Evolutionary conservation across 371 early-diverging fungal species (phyloP), one percentile per base, ranked within the genome.

Genomic region (Syncephalastrum sp.): DNA sequence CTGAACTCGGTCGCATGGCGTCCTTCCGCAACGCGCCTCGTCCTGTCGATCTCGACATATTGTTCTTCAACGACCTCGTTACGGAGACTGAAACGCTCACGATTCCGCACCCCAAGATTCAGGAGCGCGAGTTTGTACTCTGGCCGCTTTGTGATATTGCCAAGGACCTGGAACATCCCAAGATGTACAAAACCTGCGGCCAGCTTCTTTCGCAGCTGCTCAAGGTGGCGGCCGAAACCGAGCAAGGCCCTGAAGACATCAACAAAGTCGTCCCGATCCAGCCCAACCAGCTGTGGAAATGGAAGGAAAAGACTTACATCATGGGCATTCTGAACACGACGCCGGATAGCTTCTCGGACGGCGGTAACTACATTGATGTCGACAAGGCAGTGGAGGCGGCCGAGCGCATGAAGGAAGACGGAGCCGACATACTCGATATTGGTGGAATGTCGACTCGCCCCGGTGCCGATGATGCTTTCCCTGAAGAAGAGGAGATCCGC

Each of bases 311-410:
- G 52, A 93, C 94, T 0, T 82, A 79, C 52, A 73, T 96, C 54
- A 99, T 99, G 99, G 99, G 97, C 42, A 95, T 99, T 33, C 75
- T 99, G 27, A 99, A 98, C 64, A 89, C 92, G 15, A 98, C 99
- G 0, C 98, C 97, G 2, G 99, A 99, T 72, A 92, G 92, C 62
- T 99, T 99, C 72, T 91, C 91, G 46, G 99, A 97, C 61, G 99
- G 97, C 54, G 97, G 97, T 41, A 70, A 76, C 49, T 83, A 82
- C 60, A 65, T 56, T 41, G 75, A 82, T 14, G 53, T 85, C 1
- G 90, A 88, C 15, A 56, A 70, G 1, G 99, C 97, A 2, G 85
- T 86, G 14, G 69, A 67, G 12, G 84, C 86, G 14, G 92, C 93
- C 1, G 70, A 81, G 48, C 68, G 75, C 23, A 88, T 96, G 87